phyloP scores from a whole-genome alignment of 371 early-diverging fungal genomes.

The Phascolomyces articulosus region DNA sequence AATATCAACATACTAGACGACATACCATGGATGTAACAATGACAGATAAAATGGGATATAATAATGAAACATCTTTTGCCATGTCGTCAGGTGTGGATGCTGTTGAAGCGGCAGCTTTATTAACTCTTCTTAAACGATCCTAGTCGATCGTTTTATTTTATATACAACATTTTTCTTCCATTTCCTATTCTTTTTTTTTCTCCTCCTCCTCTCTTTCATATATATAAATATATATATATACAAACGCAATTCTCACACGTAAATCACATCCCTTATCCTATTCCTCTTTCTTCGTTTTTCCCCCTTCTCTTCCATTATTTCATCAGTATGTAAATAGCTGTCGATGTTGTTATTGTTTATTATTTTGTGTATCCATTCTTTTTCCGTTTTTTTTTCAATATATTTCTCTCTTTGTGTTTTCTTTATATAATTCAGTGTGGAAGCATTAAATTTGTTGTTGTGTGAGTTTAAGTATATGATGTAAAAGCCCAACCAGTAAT shows the following conservation, averaged over 20 bases:
- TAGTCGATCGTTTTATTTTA: neutral
- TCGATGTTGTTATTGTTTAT: neutral
- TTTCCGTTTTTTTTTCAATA: neutral
- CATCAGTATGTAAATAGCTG: slow-evolving; percentile 4
- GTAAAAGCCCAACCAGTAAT: no score
- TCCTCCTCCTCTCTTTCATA: neutral
- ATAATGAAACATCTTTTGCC: slow-evolving; percentile 1
- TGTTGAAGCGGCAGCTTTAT: slow-evolving; percentile 47
- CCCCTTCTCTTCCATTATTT: neutral
- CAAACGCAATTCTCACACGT: neutral
- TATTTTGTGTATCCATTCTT: neutral
- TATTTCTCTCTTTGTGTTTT: no score
- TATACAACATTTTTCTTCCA: no score
- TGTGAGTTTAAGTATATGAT: no score
- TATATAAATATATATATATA: neutral
- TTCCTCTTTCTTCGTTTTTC: neutral
- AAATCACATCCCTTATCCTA: neutral
- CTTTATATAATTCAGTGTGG: no score
- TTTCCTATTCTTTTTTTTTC: neutral
- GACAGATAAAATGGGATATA: neutral
- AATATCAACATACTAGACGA: neutral
- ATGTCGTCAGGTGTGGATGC: slow-evolving; percentile 37
- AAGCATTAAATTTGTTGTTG: no score
- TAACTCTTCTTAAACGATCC: slow-evolving; percentile 46
- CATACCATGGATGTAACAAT: slow-evolving; percentile 9